Conservation (phyloP, 2,329 filamentous ascomycete species). For the Periconia sp. region DNA sequence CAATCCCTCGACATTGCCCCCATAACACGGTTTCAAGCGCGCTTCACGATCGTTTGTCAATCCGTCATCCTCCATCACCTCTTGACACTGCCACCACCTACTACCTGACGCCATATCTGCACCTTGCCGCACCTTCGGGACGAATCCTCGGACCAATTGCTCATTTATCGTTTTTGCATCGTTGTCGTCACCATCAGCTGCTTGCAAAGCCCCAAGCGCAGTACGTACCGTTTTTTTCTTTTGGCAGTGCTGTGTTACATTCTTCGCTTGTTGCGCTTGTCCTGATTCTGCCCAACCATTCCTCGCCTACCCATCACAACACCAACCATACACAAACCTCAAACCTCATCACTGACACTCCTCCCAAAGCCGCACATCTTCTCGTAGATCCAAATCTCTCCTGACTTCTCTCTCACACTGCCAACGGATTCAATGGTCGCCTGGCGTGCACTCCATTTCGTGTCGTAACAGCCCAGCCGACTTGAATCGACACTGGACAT, state of each 20-base stretch:
- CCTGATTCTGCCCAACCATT: slow-evolving; percentile 26
- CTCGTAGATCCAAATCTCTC: slow-evolving; percentile 7
- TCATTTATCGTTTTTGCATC: slow-evolving; percentile 15
- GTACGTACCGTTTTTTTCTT: slow-evolving; percentile 28
- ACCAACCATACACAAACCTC: slow-evolving; percentile 27
- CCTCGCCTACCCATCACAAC: slow-evolving; percentile 20
- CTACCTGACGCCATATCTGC: neutral
- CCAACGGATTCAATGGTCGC: slow-evolving; percentile 31
- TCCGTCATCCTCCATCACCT: slow-evolving; percentile 20
- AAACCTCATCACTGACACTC: slow-evolving; percentile 25
- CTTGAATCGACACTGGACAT: neutral
- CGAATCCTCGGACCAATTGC: slow-evolving; percentile 9
- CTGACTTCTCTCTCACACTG: slow-evolving; percentile 6
- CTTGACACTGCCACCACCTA: neutral
- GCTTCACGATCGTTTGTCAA: slow-evolving; percentile 18
- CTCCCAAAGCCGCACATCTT: slow-evolving; percentile 18
- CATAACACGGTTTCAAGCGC: slow-evolving; percentile 26
- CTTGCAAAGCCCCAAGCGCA: slow-evolving; percentile 14
- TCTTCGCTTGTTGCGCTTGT: slow-evolving; percentile 16
- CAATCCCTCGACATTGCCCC: slow-evolving; percentile 22
- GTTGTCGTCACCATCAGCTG: slow-evolving; percentile 5
- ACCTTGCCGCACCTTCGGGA: slow-evolving; percentile 12
- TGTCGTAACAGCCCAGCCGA: slow-evolving; percentile 16
- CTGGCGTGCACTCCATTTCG: slow-evolving; percentile 18
- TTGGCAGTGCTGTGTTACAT: slow-evolving; percentile 31